phyloP scores from a whole-genome alignment of 2,329 filamentous ascomycete species.

The Ceratocystis lukuohia region DNA sequence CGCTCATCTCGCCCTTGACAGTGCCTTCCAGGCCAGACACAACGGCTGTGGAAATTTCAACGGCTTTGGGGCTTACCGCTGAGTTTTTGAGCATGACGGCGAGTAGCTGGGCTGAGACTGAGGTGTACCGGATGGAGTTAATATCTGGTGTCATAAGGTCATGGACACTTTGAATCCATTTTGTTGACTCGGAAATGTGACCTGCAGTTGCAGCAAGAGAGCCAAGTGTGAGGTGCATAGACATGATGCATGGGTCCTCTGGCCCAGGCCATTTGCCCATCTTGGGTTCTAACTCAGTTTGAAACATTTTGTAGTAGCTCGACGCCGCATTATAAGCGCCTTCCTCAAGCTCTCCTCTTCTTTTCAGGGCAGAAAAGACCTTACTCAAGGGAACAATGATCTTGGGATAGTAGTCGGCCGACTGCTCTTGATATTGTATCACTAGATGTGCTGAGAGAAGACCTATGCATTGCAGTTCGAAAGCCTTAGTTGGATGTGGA shows the following conservation, averaged over 20 bases:
- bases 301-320: constrained; percentile 17
- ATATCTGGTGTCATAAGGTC: constrained; percentile 27
- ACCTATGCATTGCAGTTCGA: constrained; percentile 52
- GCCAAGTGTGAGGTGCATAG: constrained; percentile 41
- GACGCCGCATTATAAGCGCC: constrained; percentile 13
- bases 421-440: constrained; percentile 16
- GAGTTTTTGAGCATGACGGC: constrained; percentile 39
- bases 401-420: constrained; percentile 16
- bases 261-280: constrained; percentile 18
- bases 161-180: constrained; percentile 40
- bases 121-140: constrained; percentile 38
- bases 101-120: constrained; percentile 41
- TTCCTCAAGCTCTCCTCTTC: constrained; percentile 14
- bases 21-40: constrained; percentile 43
- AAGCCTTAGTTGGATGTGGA: constrained; percentile 41
- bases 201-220: constrained; percentile 35
- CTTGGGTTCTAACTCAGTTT: constrained; percentile 16
- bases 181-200: constrained; percentile 37
- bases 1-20: constrained; percentile 43
- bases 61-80: constrained; percentile 27
- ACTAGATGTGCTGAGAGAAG: constrained; percentile 28
- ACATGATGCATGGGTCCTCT: constrained; percentile 25
- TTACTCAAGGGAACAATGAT: constrained; percentile 18
- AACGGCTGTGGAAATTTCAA: constrained; percentile 35
- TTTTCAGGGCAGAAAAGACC: constrained; percentile 17